Conservation (phyloP, 192 early-diverging fungal genomes). For the Coemansia sp. region DNA sequence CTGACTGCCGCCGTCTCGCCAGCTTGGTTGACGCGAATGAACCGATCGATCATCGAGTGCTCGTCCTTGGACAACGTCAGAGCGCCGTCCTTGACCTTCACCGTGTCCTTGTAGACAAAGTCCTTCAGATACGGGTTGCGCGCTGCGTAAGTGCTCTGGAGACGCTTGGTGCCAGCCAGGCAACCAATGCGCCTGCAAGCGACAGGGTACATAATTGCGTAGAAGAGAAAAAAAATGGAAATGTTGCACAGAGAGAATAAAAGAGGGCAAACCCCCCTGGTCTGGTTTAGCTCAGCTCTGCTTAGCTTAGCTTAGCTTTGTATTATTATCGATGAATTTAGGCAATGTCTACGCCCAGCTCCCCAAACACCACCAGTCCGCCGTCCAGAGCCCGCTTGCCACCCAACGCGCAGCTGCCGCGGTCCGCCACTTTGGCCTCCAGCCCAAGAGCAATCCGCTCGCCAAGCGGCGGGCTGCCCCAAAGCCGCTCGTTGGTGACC, state of each 20-base stretch:
- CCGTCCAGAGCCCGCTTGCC: conserved; percentile 12
- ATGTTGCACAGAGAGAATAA: no score
- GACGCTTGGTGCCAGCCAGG: background rate
- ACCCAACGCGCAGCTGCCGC: conserved; percentile 31
- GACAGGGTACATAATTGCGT: background rate
- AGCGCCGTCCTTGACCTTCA: conserved; percentile 18
- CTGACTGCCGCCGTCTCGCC: conserved; percentile 94
- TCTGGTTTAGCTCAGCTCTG: no score
- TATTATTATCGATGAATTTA: no score
- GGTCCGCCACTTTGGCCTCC: conserved; percentile 3
- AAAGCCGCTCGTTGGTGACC: conserved; percentile 24
- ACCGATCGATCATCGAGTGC: conserved; percentile 60
- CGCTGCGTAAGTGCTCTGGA: conserved; percentile 26
- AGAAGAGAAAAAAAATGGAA: no score
- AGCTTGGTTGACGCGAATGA: conserved; percentile 96
- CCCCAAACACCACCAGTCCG: background rate
- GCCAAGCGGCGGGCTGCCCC: conserved; percentile 5
- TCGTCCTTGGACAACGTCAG: conserved; percentile 54
- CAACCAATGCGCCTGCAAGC: background rate
- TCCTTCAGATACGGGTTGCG: conserved; percentile 47
- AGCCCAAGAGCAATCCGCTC: conserved; percentile 13
- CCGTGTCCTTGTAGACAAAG: conserved; percentile 25
- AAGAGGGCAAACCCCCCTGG: no score
- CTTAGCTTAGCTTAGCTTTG: no score
- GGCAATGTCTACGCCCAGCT: conserved; percentile 5